Percentiles rank a stretch among this genome's conserved stretches.
These are phyloP conservation scores for Polychaeton citri DNA, from an alignment of 2,329 filamentous ascomycete genomes.

Conservation along the genomic window DNA sequence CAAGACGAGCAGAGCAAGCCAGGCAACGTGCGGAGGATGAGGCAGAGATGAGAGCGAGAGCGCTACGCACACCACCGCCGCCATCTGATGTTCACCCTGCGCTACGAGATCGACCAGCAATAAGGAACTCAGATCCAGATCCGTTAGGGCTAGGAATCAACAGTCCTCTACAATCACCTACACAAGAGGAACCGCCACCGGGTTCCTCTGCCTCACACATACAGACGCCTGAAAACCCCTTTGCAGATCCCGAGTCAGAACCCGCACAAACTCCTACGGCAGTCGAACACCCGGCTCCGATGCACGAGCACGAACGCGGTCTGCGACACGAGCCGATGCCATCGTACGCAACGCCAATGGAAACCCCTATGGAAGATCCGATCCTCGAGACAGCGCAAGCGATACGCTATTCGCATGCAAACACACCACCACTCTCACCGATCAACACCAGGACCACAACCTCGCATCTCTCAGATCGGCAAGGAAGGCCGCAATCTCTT, in stretches of 20 bases:
- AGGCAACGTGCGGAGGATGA: conserved; percentile 13
- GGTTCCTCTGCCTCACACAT: background rate
- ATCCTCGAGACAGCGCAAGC: conserved; percentile 36
- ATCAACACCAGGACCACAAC: conserved; percentile 2
- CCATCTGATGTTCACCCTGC: conserved; percentile 22
- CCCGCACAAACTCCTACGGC: conserved; percentile 3
- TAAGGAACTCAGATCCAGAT: conserved; percentile 6
- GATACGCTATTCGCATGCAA: conserved; percentile 34
- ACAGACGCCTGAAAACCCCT: conserved; percentile 10
- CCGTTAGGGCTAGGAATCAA: conserved; percentile 18
- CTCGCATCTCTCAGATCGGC: conserved; percentile 3
- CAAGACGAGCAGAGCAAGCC: conserved; percentile 38
- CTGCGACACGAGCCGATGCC: background rate
- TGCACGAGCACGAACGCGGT: no score
- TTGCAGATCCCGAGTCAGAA: conserved; percentile 11
- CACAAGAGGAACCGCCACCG: background rate
- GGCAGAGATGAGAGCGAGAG: conserved; percentile 8
- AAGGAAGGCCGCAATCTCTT: conserved; percentile 7
- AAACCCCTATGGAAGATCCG: conserved; percentile 32
- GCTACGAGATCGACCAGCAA: conserved; percentile 10
- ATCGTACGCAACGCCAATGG: conserved; percentile 21
- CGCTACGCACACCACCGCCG: conserved; percentile 6
- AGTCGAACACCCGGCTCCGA: background rate
- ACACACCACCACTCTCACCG: conserved; percentile 26
- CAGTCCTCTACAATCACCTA: conserved; percentile 1